Conservation (phyloP, 2,329 filamentous ascomycete genomes). For the Alternaria alternata region DNA sequence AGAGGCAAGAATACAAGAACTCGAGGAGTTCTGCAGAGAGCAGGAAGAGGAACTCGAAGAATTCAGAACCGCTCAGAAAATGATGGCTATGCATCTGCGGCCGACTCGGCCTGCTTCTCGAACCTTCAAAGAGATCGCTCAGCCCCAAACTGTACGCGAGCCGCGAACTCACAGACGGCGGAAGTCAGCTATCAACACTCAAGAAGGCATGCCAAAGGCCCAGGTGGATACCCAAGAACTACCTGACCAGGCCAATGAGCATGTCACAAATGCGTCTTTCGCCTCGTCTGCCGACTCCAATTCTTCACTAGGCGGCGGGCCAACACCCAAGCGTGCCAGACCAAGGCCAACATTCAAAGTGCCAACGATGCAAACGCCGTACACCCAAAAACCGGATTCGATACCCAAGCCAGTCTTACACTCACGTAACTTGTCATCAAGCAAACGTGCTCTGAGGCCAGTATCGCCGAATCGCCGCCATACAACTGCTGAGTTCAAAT, state of each 20-base stretch:
- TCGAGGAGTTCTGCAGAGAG: constrained; percentile 34
- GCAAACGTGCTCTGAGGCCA: constrained; percentile 41
- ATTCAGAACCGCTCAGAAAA: constrained; percentile 33
- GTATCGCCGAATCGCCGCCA: constrained; percentile 47
- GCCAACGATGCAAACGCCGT: constrained; percentile 40
- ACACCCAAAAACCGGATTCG: constrained; percentile 24
- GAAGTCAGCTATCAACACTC: constrained; percentile 27
- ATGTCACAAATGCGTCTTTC: constrained; percentile 33
- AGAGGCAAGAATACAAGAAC: constrained; percentile 33
- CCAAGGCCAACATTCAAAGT: constrained; percentile 43
- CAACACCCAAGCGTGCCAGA: constrained; percentile 54
- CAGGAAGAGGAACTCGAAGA: constrained; percentile 44
- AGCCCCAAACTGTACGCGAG: constrained; percentile 21
- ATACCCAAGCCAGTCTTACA: constrained; percentile 22
- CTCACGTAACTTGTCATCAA: constrained; percentile 28
- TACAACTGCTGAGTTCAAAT: constrained; percentile 33
- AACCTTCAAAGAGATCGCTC: constrained; percentile 17
- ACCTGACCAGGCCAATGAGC: constrained; percentile 26
- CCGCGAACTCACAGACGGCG: constrained; percentile 33
- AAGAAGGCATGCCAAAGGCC: constrained; percentile 14
- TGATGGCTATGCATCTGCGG: constrained; percentile 36
- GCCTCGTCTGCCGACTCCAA: constrained; percentile 27
- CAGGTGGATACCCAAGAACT: constrained; percentile 6
- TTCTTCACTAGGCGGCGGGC: constrained; percentile 31
- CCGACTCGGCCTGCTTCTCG: constrained; percentile 21